Evolutionary conservation across 371 early-diverging fungal genomes (phyloP).

Genomic region (Sporodiniella umbellata): DNA sequence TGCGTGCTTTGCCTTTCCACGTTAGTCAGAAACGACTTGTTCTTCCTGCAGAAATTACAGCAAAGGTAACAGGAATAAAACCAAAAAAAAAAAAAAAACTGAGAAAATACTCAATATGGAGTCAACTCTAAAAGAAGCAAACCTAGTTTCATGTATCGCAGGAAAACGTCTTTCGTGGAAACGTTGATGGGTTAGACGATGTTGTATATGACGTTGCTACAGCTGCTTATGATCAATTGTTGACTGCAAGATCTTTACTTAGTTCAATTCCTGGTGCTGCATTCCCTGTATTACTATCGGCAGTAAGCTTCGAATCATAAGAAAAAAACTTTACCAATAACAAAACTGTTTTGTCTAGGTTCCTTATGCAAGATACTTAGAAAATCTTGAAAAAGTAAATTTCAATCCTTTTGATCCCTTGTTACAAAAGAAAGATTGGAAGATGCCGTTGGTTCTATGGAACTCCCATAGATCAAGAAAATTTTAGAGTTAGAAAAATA

Average conservation of each 20-base stretch:
- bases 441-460: constrained; percentile 63
- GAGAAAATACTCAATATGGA: not conserved
- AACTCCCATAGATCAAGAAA: constrained; percentile 24
- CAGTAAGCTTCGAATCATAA: constrained; percentile 34
- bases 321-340: not conserved
- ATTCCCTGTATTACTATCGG: constrained; percentile 64
- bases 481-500: not conserved
- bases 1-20: constrained; percentile 71
- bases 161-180: constrained; percentile 73
- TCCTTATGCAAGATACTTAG: constrained; percentile 60
- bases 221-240: constrained; percentile 75
- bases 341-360: constrained; percentile 19
- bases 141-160: constrained; percentile 67
- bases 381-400: constrained; percentile 61
- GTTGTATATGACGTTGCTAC: constrained; percentile 80
- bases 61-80: constrained; percentile 55
- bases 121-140: no score
- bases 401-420: constrained; percentile 71
- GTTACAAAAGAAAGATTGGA: constrained; percentile 64
- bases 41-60: constrained; percentile 72
- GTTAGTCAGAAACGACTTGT: constrained; percentile 60
- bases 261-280: constrained; percentile 49
- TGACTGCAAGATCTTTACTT: constrained; percentile 69
- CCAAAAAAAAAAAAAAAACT: no score
- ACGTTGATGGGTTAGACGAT: constrained; percentile 61